Base-by-base conservation (phyloP, 2,329 filamentous ascomycete species). In the Cercospora beticola region DNA sequence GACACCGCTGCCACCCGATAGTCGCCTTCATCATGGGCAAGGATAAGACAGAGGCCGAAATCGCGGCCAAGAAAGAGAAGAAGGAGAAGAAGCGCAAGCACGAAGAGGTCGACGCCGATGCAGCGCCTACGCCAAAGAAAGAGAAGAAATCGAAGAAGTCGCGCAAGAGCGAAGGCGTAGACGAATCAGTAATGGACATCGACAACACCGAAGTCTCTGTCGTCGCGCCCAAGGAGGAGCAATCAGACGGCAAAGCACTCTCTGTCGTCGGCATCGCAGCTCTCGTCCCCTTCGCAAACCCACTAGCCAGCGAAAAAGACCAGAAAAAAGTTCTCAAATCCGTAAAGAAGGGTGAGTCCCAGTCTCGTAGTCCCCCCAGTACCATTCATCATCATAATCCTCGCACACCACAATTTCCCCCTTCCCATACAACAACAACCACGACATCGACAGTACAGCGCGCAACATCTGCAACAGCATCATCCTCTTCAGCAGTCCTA, bases 281-380 rank as follows among this genome's bases (percentile, higher is more conserved):
- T 68, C 84, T 96, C 59, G 92, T 96, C 65, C 91, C 93, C 31
- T 95, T 97, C 78, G 93, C 94, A 67, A 86, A 91, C 74, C 92
- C 93, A 36, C 83, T 96, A 69, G 90, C 90, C 30, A 89, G 93
- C 72, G 92, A 92, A 71, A 95, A 96, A 86, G 86, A 83, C 68
- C 82, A 86, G 69, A 88, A 89, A 82, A 88, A 88, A 78, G 86
- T 92, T 60, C 81, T 90, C 64, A 90, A 90, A 81, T 83, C 83
- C 14, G 85, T 90, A 46, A 87, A 88, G 81, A 88, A 88, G 78
- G 86, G 86, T 85, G 79, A 59, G 62, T 65, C 26, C 54, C 62
- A 65, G 62, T 59, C 62, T 65, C 62, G 49, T 65, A 59, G 52
- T 65, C 33, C 62, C 62, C 54, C 62, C 62, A 64, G 62, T 52